These are phyloP conservation scores for Desmodesmus armatus DNA, from an alignment of 139 green algal genomes.

Conservation along the genomic window DNA sequence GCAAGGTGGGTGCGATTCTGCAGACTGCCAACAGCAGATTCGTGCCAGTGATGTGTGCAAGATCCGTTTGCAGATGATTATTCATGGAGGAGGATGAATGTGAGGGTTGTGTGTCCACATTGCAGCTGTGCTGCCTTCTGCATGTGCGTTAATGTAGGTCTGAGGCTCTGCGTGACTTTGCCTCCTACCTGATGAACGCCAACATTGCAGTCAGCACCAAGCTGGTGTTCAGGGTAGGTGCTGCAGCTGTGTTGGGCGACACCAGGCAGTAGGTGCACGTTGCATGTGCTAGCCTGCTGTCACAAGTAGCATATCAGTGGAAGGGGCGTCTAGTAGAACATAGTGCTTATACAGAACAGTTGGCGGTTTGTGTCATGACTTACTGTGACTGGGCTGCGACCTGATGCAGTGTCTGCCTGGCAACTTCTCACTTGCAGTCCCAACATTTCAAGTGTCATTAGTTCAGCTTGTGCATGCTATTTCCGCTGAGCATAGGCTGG, in stretches of 20 bases:
- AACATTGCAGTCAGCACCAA: constrained; percentile 8
- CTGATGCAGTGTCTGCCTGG: not conserved
- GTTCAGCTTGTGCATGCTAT: not conserved
- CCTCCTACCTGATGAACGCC: not conserved
- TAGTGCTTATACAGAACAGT: not conserved
- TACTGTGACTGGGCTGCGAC: not conserved
- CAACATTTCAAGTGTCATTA: not conserved
- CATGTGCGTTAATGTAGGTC: not conserved
- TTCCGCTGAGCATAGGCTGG: no score
- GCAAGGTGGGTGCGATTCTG: not conserved
- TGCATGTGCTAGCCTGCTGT: not conserved
- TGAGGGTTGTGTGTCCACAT: not conserved
- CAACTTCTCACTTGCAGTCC: not conserved
- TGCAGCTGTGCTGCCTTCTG: not conserved
- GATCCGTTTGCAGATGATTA: not conserved
- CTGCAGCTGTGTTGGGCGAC: not conserved
- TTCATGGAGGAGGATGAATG: not conserved
- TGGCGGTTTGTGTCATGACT: no score
- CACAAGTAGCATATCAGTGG: not conserved
- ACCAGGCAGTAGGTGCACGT: not conserved
- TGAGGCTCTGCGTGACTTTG: constrained; percentile 24
- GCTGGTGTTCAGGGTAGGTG: constrained; percentile 10
- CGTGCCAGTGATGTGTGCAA: no score
- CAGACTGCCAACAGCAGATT: not conserved
- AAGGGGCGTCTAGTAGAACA: not conserved